A percentile compares a stretch with the other conserved stretches of the same genome.
Conservation (phyloP, 257 asterid genomes). For the Knoxia roxburghii region DNA sequence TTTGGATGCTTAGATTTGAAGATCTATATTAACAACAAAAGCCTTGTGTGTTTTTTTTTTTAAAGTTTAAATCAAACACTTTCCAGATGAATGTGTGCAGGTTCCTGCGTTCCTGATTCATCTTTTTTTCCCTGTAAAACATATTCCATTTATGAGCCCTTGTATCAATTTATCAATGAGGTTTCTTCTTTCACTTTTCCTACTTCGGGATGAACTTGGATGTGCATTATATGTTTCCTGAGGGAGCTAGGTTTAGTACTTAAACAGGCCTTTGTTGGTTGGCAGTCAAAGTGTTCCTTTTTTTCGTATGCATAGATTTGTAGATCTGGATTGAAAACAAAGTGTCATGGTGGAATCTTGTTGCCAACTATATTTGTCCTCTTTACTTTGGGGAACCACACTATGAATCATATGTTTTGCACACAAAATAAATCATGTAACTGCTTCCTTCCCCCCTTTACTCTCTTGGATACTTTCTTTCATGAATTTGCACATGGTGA, state of each 20-base stretch:
- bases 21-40: too few relatives aligned
- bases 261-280: not conserved
- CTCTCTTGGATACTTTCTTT: too few relatives aligned
- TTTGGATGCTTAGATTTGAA: too few relatives aligned
- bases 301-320: not conserved
- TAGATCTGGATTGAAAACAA: not conserved
- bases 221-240: not conserved
- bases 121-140: not conserved
- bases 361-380: not conserved
- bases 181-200: not conserved
- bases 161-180: too few relatives aligned
- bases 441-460: too few relatives aligned
- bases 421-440: too few relatives aligned
- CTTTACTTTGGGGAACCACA: not conserved
- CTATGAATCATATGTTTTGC: not conserved
- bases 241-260: not conserved
- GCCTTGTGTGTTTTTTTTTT: too few relatives aligned
- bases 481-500: not conserved
- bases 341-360: not conserved
- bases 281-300: not conserved
- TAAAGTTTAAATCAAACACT: too few relatives aligned
- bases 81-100: too few relatives aligned
- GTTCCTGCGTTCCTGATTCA: not conserved
- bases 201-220: not conserved
- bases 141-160: too few relatives aligned